Conservation (phyloP, 192 early-diverging fungal genomes). For the Podila verticillata region DNA sequence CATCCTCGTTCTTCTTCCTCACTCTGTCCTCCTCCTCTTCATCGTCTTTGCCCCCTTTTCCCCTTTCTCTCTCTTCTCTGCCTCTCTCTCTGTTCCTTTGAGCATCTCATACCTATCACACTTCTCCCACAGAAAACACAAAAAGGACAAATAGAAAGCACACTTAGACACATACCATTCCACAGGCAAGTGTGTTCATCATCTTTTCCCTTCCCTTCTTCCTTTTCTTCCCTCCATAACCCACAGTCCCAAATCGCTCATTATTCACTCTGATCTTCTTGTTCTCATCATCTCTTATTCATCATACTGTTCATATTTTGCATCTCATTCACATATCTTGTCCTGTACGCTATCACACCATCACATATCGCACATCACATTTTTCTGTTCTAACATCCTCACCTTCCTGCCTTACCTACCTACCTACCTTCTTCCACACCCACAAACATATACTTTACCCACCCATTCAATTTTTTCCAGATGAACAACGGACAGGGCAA, state of each 20-base stretch:
- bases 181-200: neutral
- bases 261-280: too few species aligned
- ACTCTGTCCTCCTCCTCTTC: neutral
- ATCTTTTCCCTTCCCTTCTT: neutral
- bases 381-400: too few species aligned
- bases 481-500: constrained; percentile 54
- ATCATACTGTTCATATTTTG: too few species aligned
- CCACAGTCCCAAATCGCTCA: too few species aligned
- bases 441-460: neutral
- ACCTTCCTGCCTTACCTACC: too few species aligned
- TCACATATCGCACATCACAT: too few species aligned
- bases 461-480: neutral
- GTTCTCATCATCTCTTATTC: too few species aligned
- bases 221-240: neutral
- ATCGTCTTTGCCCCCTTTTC: neutral
- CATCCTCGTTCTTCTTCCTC: neutral
- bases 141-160: neutral
- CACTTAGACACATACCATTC: neutral
- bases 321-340: too few species aligned
- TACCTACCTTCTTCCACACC: too few species aligned
- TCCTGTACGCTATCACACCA: too few species aligned
- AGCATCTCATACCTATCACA: neutral
- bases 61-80: too few species aligned
- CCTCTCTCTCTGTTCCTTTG: too few species aligned
- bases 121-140: neutral